Conservation (phyloP, 139 green algal genomes). For the Limnomonas spitsbergensis region DNA sequence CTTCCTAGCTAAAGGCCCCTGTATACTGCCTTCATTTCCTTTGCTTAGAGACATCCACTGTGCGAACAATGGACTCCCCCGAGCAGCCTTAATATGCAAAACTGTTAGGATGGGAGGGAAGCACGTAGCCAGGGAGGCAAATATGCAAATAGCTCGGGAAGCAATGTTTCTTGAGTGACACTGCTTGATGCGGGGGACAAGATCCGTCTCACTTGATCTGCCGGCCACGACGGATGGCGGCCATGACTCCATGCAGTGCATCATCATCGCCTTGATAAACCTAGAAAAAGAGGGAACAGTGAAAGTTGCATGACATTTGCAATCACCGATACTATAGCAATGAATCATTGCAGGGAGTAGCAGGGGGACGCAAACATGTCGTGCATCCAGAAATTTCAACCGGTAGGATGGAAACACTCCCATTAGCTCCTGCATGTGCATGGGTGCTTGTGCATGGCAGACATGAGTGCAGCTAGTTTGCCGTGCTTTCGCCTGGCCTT, state of each 20-base stretch:
- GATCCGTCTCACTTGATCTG: conserved; percentile 44
- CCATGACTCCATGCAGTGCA: conserved; percentile 42
- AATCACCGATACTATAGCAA: too few relatives aligned
- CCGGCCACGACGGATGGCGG: conserved; percentile 59
- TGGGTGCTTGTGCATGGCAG: neutral
- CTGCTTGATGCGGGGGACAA: too few relatives aligned
- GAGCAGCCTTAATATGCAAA: too few relatives aligned
- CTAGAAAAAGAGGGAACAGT: conserved; percentile 16
- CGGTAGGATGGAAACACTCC: neutral
- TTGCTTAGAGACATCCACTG: too few relatives aligned
- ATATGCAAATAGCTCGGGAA: neutral
- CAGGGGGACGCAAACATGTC: too few relatives aligned
- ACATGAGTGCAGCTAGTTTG: too few relatives aligned
- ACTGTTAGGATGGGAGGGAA: neutral
- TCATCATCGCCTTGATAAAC: conserved; percentile 50
- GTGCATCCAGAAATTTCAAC: neutral
- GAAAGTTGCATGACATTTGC: too few relatives aligned
- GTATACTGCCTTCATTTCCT: neutral
- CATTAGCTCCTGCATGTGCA: neutral
- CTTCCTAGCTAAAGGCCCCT: too few relatives aligned
- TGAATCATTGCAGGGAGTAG: neutral
- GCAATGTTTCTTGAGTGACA: too few relatives aligned
- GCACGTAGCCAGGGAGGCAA: neutral
- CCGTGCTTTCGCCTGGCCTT: too few relatives aligned
- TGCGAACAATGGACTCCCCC: too few relatives aligned